These are phyloP conservation scores for Drosera capensis DNA, from an alignment of 148 eudicot species.

Conservation along the genomic window DNA sequence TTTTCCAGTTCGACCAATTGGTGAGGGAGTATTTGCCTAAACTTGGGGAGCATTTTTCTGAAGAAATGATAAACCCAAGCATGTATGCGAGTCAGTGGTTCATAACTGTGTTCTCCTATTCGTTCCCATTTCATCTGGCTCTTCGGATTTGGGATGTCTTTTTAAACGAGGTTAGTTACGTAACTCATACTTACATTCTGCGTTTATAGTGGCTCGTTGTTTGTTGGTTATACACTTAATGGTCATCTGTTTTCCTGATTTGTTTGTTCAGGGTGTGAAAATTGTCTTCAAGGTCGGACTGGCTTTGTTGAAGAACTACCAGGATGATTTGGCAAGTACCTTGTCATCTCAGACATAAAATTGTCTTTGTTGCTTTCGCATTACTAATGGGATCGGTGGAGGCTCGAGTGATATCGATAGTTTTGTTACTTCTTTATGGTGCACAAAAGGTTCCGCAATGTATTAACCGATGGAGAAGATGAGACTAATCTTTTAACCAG, in stretches of 20 bases:
- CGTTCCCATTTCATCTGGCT: constrained; percentile 92
- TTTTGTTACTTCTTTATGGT: too few relatives aligned
- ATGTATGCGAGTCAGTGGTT: constrained; percentile 99
- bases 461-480: too few relatives aligned
- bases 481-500: too few relatives aligned
- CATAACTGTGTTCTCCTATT: constrained; percentile 87
- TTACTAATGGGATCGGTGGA: neutral
- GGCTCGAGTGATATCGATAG: neutral
- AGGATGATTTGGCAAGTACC: constrained; percentile 69
- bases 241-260: neutral
- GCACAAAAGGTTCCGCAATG: too few relatives aligned
- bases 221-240: neutral
- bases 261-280: constrained; percentile 58
- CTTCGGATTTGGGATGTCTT: constrained; percentile 97
- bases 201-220: neutral
- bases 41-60: constrained; percentile 88
- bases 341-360: constrained; percentile 1
- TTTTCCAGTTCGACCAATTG: constrained; percentile 76
- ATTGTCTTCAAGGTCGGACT: constrained; percentile 83
- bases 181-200: neutral
- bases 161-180: constrained; percentile 64
- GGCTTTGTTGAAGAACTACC: constrained; percentile 82
- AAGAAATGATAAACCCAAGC: constrained; percentile 93
- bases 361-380: too few relatives aligned
- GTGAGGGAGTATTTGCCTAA: constrained; percentile 71